phyloP scores from a whole-genome alignment of 225 moss, liverwort and hornwort species.

The Takakia lepidozioides region DNA sequence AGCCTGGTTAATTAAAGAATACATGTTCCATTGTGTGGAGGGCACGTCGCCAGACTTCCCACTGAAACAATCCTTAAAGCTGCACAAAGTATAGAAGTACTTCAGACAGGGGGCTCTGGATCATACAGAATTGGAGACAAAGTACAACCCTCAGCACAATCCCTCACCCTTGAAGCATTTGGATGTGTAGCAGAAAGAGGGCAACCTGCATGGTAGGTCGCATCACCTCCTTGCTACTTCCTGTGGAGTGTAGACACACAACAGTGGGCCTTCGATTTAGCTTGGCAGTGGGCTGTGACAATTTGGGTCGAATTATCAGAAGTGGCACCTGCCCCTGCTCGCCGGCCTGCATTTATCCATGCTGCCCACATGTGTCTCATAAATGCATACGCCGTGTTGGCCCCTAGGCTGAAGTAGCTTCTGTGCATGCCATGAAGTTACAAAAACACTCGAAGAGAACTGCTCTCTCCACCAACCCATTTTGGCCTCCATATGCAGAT shows the following conservation, averaged over 20 bases:
- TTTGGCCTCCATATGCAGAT: not conserved
- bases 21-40: not conserved
- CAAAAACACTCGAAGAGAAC: too few species aligned
- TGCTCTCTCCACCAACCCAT: not conserved
- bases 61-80: too few species aligned
- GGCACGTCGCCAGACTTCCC: too few species aligned
- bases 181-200: not conserved
- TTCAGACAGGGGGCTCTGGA: not conserved
- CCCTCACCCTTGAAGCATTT: too few species aligned
- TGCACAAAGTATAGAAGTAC: too few species aligned
- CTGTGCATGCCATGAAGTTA: too few species aligned
- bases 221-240: constrained; percentile 59
- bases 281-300: constrained; percentile 4
- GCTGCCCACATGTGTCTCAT: too few species aligned
- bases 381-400: too few species aligned
- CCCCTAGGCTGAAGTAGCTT: too few species aligned
- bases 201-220: constrained; percentile 65
- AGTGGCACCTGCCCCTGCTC: constrained; percentile 84
- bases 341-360: constrained; percentile 64
- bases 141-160: too few species aligned
- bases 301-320: constrained; percentile 43
- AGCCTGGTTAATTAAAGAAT: not conserved
- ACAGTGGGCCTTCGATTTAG: constrained; percentile 40
- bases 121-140: not conserved
- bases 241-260: constrained; percentile 70